phyloP scores from a whole-genome alignment of 108 stramenopile genomes.

The Stephanodiscus triporus region DNA sequence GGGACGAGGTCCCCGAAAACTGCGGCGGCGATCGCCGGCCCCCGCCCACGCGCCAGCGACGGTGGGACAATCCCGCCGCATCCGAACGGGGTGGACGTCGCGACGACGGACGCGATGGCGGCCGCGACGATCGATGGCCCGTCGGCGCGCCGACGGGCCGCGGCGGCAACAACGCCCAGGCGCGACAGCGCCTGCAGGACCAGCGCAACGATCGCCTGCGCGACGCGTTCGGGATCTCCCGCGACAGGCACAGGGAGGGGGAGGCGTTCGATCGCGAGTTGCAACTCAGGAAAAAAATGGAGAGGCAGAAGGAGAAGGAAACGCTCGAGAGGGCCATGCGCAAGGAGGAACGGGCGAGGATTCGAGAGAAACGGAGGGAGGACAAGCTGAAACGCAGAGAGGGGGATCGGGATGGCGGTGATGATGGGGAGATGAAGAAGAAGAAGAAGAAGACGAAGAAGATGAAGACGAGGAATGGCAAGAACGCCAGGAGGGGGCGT shows the following conservation, averaged over 20 bases:
- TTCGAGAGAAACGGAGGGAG: slow-evolving; percentile 47
- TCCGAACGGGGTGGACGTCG: neutral
- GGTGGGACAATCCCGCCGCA: slow-evolving; percentile 16
- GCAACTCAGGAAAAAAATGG: slow-evolving; percentile 62
- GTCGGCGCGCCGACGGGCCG: neutral
- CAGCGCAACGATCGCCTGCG: slow-evolving; percentile 66
- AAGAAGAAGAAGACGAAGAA: slow-evolving; percentile 10
- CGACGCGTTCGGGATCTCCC: slow-evolving; percentile 65
- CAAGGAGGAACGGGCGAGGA: slow-evolving; percentile 51
- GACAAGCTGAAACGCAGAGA: slow-evolving; percentile 23
- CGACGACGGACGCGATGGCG: neutral
- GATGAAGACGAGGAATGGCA: slow-evolving; percentile 11
- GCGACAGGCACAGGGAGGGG: slow-evolving; percentile 70
- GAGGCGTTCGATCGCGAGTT: slow-evolving; percentile 83
- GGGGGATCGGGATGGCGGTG: slow-evolving; percentile 29
- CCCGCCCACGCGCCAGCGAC: slow-evolving; percentile 5
- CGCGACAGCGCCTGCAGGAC: slow-evolving; percentile 31
- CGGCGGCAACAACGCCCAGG: slow-evolving; percentile 43
- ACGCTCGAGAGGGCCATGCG: slow-evolving; percentile 43
- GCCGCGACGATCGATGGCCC: neutral
- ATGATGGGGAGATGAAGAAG: slow-evolving; percentile 10
- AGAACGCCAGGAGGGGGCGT: slow-evolving; percentile 23
- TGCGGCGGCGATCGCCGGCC: slow-evolving; percentile 4
- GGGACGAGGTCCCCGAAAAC: neutral
- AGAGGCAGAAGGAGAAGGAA: slow-evolving; percentile 55